Evolutionary conservation across 768 basidiomycete genomes (phyloP).

Genomic region (Russula vinacea): DNA sequence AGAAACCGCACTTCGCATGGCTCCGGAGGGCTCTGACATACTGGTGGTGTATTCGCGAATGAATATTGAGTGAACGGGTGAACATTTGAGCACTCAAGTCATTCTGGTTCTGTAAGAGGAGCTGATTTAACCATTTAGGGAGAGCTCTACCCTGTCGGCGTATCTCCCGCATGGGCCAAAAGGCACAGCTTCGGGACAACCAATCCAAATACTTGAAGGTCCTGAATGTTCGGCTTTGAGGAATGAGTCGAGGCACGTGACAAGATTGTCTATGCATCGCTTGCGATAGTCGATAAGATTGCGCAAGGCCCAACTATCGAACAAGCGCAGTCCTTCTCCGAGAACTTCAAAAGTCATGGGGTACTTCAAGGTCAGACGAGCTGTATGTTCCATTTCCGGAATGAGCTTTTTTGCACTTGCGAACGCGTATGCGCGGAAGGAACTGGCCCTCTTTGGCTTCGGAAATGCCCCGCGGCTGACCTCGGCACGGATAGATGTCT

Average conservation of each 20-base stretch:
- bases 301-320: neutral
- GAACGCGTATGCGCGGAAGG: neutral
- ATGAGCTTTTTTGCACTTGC: neutral
- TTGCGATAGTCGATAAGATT: neutral
- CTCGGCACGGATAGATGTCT: neutral
- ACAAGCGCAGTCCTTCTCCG: neutral
- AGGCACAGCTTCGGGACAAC: neutral
- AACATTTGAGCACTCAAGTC: no score
- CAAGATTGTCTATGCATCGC: neutral
- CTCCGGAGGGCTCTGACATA: no score
- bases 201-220: neutral
- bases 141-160: no score
- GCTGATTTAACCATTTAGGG: no score
- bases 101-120: no score
- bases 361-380: neutral
- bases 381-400: neutral
- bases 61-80: no score
- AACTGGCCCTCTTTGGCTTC: neutral
- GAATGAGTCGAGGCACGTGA: neutral
- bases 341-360: neutral
- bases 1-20: neutral
- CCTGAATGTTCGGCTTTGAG: neutral
- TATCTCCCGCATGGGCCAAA: neutral
- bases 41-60: no score
- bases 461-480: neutral